Evolutionary conservation across 139 green algal species (phyloP).

Genomic region (Volvox reticuliferus): DNA sequence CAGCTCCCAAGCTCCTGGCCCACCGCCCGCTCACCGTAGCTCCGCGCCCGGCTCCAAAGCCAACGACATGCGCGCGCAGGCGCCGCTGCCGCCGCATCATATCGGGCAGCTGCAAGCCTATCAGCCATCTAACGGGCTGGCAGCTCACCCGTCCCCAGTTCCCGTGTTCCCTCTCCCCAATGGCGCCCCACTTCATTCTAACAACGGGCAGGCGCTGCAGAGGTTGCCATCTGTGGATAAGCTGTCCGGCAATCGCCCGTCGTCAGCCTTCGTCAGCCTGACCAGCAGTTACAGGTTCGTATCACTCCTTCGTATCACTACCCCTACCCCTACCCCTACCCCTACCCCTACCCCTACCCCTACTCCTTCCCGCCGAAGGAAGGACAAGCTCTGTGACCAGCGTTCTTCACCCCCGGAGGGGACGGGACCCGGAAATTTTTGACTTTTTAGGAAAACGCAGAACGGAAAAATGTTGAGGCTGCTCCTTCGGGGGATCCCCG

Average conservation of each 20-base stretch:
- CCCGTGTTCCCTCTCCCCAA: background rate
- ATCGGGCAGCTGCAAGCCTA: background rate
- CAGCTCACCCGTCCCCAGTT: background rate
- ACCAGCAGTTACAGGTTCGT: constrained; percentile 17
- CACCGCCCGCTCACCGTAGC: background rate
- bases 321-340: too few relatives aligned
- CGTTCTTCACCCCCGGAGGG: too few relatives aligned
- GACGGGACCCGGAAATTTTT: too few relatives aligned
- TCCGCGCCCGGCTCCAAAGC: background rate
- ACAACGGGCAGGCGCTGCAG: background rate
- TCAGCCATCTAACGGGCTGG: background rate
- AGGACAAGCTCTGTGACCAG: too few relatives aligned
- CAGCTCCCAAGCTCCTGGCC: background rate
- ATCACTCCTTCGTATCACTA: background rate
- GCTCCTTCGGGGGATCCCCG: too few relatives aligned
- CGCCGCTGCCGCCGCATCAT: background rate
- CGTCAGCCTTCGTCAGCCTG: background rate
- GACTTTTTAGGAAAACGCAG: too few relatives aligned
- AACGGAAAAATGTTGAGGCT: too few relatives aligned
- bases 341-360: too few relatives aligned
- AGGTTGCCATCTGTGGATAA: background rate
- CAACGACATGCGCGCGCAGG: background rate
- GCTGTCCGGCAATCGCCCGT: background rate
- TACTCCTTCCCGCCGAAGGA: too few relatives aligned
- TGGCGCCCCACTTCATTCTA: background rate